Base-by-base conservation (phyloP, 352 stramenopile species). In the Phytophthora vignae region DNA sequence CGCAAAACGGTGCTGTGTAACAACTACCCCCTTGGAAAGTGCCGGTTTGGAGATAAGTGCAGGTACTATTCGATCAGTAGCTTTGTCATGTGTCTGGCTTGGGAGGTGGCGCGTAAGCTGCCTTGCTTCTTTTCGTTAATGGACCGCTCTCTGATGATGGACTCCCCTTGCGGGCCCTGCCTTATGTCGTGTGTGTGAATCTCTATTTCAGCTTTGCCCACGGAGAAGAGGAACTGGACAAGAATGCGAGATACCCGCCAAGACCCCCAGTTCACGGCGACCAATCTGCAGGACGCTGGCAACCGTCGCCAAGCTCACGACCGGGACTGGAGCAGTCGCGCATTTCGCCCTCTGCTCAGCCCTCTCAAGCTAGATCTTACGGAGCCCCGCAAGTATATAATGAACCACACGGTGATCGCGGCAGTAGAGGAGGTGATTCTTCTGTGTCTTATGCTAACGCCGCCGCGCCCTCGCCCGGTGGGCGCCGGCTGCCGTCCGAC, bases 31-130 rank as follows among this genome's bases (percentile, higher is more conserved):
- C 58, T 78, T 25, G 87, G 87, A 5, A 89, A 70, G n/a, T 96
- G 89, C 67, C 86, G 87, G 59, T 96, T 86, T 80, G 89, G 89
- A 60, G 87, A 92, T 78, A 90, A 89, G 44, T 96, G 89, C 86
- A 95, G 81, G 86, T 95, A 87, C 67, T 74, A 75, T 73, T 72
- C 36, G 60, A 77, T 67, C 27, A 67, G 55, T 71, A 76, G 68
- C 17, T 57, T 71, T 72, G 54, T 29, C 42, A 52, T 69, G 38
- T 67, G 36, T 52, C 33, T 58, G 63, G 29, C 3, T n/a, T 73
- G 60, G 29, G 61, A 68, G 58, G 40, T 62, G 55, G 17, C 55
- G 14, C 59, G 31, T 70, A 67, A 44, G 40, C 50, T 67, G 12
- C 40, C 27, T 64, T 65, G 19, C 21, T 52, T 50, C 61, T 67